A percentile compares a stretch with the other conserved stretches of the same genome.
Evolutionary conservation across 768 basidiomycete species (phyloP).

Genomic region (Cytidiella melzeri): DNA sequence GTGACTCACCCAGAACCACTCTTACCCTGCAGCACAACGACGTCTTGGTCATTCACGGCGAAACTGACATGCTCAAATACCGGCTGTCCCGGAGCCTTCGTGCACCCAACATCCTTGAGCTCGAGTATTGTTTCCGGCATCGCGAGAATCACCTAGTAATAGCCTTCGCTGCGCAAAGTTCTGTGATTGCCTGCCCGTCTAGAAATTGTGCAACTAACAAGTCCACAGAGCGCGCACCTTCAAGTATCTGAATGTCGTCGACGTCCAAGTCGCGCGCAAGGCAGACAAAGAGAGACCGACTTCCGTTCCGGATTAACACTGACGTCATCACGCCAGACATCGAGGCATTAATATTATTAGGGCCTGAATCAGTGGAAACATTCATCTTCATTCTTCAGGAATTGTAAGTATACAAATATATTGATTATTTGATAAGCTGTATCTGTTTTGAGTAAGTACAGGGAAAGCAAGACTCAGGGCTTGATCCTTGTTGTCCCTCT

Average conservation of each 20-base stretch:
- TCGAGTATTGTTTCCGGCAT: slow-evolving; percentile 36
- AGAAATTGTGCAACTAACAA: neutral
- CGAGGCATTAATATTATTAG: too few relatives aligned
- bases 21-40: slow-evolving; percentile 72
- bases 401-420: too few relatives aligned
- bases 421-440: too few relatives aligned
- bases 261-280: neutral
- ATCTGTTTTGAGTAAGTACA: too few relatives aligned
- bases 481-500: too few relatives aligned
- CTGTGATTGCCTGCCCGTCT: neutral
- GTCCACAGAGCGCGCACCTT: neutral
- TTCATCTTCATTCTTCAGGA: too few relatives aligned
- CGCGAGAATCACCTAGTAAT: neutral
- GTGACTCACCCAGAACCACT: slow-evolving; percentile 62
- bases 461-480: too few relatives aligned
- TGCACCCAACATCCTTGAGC: slow-evolving; percentile 44
- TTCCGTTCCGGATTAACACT: neutral
- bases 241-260: neutral
- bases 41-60: slow-evolving; percentile 61
- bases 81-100: slow-evolving; percentile 36
- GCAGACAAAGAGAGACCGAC: neutral
- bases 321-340: neutral
- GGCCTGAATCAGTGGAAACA: too few relatives aligned
- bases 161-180: neutral
- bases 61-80: slow-evolving; percentile 62